phyloP scores from a whole-genome alignment of 1,284 basidiomycete genomes.

The Apiotrichum siamense region DNA sequence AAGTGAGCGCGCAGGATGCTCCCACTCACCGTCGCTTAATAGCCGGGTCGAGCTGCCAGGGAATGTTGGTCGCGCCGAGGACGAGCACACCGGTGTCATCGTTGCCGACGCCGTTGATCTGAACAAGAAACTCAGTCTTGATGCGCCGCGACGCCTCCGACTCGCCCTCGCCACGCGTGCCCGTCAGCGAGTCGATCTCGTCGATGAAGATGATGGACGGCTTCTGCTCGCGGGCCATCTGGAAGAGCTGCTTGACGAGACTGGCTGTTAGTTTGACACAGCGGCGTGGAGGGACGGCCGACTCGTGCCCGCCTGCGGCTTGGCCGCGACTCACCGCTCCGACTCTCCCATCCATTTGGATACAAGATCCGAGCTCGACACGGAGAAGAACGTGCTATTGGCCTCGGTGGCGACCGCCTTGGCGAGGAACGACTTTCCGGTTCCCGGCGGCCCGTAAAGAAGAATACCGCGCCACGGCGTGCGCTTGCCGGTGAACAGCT shows the following conservation, averaged over 20 bases:
- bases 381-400: constrained; percentile 97
- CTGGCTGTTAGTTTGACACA: constrained; percentile 48
- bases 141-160: constrained; percentile 92
- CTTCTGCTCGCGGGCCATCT: constrained; percentile 92
- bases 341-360: constrained; percentile 99
- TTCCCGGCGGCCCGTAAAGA: constrained; percentile 90
- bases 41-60: constrained; percentile 93
- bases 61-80: constrained; percentile 96
- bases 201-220: constrained; percentile 99
- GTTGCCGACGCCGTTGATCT: constrained; percentile 96
- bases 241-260: constrained; percentile 92
- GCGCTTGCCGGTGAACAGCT: constrained; percentile 95
- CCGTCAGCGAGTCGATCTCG: constrained; percentile 93
- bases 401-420: constrained; percentile 99
- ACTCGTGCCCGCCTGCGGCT: no score
- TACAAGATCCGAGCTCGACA: constrained; percentile 90
- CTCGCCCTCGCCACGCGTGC: constrained; percentile 91
- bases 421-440: constrained; percentile 87
- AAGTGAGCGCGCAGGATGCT: no score
- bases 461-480: constrained; percentile 96
- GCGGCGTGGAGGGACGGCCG: no score
- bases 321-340: constrained; percentile 61
- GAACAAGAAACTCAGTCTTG: constrained; percentile 94
- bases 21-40: constrained; percentile 80
- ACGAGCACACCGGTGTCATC: constrained; percentile 97